phyloP scores from a whole-genome alignment of 345 rosid genomes.

The Jatropha curcas region DNA sequence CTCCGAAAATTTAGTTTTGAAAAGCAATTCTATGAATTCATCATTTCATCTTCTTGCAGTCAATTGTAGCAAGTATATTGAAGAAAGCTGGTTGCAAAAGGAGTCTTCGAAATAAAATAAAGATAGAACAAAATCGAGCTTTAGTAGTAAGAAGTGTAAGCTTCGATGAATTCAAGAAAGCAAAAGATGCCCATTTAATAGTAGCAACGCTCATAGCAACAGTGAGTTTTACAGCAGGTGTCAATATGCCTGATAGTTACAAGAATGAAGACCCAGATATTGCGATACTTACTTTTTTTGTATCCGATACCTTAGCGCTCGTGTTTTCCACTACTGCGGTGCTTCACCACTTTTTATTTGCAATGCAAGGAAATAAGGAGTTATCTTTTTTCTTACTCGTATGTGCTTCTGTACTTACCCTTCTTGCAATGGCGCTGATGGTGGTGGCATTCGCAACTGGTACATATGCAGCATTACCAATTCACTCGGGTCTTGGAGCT shows the following conservation, averaged over 20 bases:
- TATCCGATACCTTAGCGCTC: constrained; percentile 10
- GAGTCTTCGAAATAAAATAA: no score
- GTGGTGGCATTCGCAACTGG: constrained; percentile 5
- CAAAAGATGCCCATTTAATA: constrained; percentile 9
- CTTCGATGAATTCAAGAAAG: background rate
- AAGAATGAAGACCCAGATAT: background rate
- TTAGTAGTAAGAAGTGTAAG: no score
- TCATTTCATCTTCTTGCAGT: no score
- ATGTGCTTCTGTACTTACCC: accelerated
- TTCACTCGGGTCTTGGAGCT: background rate
- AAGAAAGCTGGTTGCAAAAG: no score
- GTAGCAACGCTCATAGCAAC: constrained; percentile 16
- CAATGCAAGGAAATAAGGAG: background rate
- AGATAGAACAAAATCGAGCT: no score
- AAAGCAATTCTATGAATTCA: no score
- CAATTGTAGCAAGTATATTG: no score
- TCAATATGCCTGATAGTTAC: constrained; percentile 17
- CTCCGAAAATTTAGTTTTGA: no score
- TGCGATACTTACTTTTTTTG: constrained; percentile 8
- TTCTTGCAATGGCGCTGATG: background rate
- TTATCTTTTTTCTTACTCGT: accelerated
- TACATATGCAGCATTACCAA: background rate
- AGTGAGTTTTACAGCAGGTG: constrained; percentile 14
- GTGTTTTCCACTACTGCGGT: background rate
- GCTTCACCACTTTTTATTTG: background rate